Base-by-base conservation (phyloP, 768 basidiomycete genomes). In the Vararia minispora region DNA sequence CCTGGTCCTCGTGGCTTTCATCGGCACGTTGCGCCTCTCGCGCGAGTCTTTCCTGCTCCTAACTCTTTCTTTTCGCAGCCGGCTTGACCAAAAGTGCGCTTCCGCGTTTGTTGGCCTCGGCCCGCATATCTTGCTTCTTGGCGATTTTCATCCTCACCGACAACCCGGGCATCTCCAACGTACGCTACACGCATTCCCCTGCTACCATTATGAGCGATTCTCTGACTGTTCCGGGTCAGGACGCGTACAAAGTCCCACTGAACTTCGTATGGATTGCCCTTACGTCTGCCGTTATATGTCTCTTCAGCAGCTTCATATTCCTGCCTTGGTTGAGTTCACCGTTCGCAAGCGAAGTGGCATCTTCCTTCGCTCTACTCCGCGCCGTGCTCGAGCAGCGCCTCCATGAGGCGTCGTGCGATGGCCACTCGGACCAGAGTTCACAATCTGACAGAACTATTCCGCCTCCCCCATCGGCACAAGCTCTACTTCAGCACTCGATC, bases 41-140 rank as follows among this genome's bases (percentile, higher is more conserved):
- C 22, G n/a, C 13, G 18, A 37, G 35, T 16, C 23, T 33, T 18
- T 1, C 25, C 5, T 21, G 14, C 14, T 14, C 20, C 23, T 18
- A 12, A 35, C 35, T 29, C 5, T 23, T 51, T 39, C 35, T 27
- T 28, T 10, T 26, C 9, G 14, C 36, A 65, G 63, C 64, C 39
- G 63, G 63, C 4, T 54, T 56, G 35, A 37, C 53, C n/a, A 68
- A 68, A 45, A 71, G 70, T 40, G 57, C 62, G 13, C 51, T 70
- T 6, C 68, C 65, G 28, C 60, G 68, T 13, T 50, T 72, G 14
- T 62, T 61, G 21, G 43, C 66, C 9, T 58, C 68, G 4, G 59
- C 58, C 31, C 67, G 68, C 14, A 68, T 71, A 33, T 60, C 63
- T 8, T 66, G 64, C 42, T 69, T 71, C 40, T 52, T 67, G n/a